Base-by-base conservation (phyloP, 1,284 basidiomycete species). In the Sporisorium scitamineum region DNA sequence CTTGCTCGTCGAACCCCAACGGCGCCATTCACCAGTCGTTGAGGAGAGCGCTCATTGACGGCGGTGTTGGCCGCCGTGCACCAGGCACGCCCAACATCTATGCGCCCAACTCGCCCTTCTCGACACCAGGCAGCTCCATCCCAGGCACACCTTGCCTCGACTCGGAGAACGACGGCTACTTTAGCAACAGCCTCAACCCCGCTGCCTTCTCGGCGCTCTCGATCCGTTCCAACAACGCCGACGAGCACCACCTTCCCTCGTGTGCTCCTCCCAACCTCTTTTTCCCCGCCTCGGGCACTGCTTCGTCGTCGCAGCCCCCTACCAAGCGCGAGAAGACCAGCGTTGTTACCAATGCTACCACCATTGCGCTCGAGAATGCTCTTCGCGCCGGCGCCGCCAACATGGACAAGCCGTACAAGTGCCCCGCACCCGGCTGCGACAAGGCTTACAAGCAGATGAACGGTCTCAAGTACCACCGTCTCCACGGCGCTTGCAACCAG, bases 361-460 rank as follows among this genome's bases (percentile, higher is more conserved):
- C 69, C 54, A 57, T 66, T 44, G 61, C 65, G 42, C 42, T 66
- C 42, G 65, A 62, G 61, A 67, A 72, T 32, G 71, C 57, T 8
- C 55, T 64, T 20, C 59, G 60, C n/a, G 70, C 73, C 32, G 60
- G 58, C 14, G 69, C 60, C 34, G 61, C 72, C 31, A 60, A 70
- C 44, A 66, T 78, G 56, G 87, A 89, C 76, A 97, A 97, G 86
- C 96, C 96, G 0, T 99, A 96, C 91, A 90, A 92, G 74, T 99
- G 96, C 88, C 94, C 94, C 16, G 96, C 96, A 80, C 92, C 93
- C 0, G 96, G 97, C 62, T 99, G 96, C 88, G 95, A 95, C 88
- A 99, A 99, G 89, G 91, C 91, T 50, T 99, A 99, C 89, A 98
- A 98, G 89, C 96, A 98, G 87, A 94, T 94, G 69, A 94, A 94